phyloP scores from a whole-genome alignment of 306 rosid genomes.

The Albizia julibrissin region DNA sequence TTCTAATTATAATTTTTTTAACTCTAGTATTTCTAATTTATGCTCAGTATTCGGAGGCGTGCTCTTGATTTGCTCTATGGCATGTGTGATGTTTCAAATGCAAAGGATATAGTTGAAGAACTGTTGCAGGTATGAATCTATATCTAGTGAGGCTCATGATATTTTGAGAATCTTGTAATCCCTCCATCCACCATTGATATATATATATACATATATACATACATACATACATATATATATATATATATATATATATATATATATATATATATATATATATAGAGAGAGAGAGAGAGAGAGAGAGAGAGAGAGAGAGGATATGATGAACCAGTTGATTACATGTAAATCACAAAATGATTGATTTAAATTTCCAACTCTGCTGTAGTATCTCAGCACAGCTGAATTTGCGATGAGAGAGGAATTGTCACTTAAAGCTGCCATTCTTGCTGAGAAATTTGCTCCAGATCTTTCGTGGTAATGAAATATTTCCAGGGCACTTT shows the following conservation, averaged over 20 bases:
- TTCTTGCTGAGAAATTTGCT: constrained; percentile 99
- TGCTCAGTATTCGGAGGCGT: constrained; percentile 91
- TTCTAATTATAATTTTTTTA: constrained; percentile 9
- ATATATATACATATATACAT: too few species aligned
- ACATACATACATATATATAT: too few species aligned
- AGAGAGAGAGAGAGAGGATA: constrained; percentile 4
- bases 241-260: too few species aligned
- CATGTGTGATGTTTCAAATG: constrained; percentile 99
- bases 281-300: constrained; percentile 6
- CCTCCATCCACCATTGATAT: background rate
- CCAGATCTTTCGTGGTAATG: constrained; percentile 97
- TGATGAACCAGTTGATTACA: constrained; percentile 30
- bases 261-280: too few species aligned
- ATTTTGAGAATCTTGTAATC: constrained; percentile 21
- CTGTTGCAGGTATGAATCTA: constrained; percentile 74
- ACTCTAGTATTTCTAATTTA: constrained; percentile 34
- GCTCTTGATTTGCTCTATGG: constrained; percentile 99
- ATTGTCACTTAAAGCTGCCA: constrained; percentile 96
- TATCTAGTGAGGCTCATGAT: constrained; percentile 22
- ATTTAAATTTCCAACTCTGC: constrained; percentile 41
- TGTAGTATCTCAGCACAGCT: constrained; percentile 96
- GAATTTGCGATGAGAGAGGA: constrained; percentile 99
- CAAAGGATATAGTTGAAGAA: constrained; percentile 98
- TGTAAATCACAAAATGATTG: constrained; percentile 25
- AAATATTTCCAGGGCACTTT: constrained; percentile 6